Evolutionary conservation across 2,329 filamentous ascomycete genomes (phyloP), one percentile per base, ranked within the genome.

Genomic region (Helotiales sp.): DNA sequence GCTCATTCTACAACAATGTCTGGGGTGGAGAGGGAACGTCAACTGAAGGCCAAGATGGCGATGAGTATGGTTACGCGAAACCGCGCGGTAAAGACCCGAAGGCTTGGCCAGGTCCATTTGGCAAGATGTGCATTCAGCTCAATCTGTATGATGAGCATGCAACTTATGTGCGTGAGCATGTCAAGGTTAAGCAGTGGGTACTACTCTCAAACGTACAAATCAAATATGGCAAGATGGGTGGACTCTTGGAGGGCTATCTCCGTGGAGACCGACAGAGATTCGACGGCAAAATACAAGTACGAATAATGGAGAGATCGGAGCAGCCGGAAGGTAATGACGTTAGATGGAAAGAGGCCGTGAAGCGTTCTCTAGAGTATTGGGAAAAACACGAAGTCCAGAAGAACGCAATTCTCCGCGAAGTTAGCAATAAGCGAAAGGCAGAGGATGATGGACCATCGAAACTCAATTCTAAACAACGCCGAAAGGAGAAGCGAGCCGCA

Each of bases 61-160:
- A 90, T 71, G 77, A 80, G 0, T 86, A 80, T 68, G 84, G 83
- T n/a, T 91, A 92, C 73, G 79, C n/a, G 5, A 57, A 73, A 67
- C 79, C 68, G 60, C 70, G 60, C 76, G 71, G 57, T 7, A 77
- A 74, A 26, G 72, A 76, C 28, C 76, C 76, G 22, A 78, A 37
- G 22, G 76, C 79, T n/a, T 97, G 92, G 91, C 80, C 82, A 1
- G 93, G 93, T 0, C 94, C 94, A 0, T 90, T 82, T 71, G 94
- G 93, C 1, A 88, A 89, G 74, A 82, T 86, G 75, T 90, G 89
- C 1, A 82, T 97, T 61, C 88, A 90, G 72, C 79, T 97, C 26
- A 91, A 88, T 30, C 83, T 91, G 30, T 96, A 84, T 77, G 87
- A 90, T 15, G 86, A 86, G 0, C 91, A 97, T 77, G 87, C 88